A percentile compares a stretch with the other conserved stretches of the same genome.
Conservation (phyloP, 495 filamentous ascomycete genomes). For the Sphaerosporella brunnea region DNA sequence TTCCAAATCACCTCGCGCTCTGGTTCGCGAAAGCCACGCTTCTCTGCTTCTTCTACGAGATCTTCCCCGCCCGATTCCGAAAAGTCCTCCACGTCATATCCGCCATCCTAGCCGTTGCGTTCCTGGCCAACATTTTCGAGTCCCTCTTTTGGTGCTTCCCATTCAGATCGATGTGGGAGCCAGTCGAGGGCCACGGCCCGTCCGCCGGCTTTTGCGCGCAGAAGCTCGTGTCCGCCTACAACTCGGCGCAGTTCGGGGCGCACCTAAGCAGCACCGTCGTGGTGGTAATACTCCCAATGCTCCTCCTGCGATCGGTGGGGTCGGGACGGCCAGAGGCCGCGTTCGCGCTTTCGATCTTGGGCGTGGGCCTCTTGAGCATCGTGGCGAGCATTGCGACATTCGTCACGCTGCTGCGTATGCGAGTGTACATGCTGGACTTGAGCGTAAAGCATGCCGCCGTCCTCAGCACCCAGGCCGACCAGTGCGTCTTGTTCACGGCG, state of each 20-base stretch:
- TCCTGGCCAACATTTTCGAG: background rate
- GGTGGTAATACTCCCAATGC: background rate
- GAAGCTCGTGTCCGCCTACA: background rate
- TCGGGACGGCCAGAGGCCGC: background rate
- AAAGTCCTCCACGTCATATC: background rate
- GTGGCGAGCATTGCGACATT: background rate
- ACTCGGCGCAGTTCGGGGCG: background rate
- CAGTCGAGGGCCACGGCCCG: background rate
- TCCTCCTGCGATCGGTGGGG: background rate
- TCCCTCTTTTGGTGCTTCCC: background rate
- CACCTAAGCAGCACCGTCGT: background rate
- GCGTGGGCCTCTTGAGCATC: background rate
- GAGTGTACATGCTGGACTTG: background rate
- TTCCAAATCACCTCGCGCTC: background rate
- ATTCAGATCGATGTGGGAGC: background rate
- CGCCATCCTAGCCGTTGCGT: background rate
- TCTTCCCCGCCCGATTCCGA: background rate
- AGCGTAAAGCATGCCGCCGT: background rate
- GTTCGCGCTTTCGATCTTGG: background rate
- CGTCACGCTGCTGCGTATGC: background rate
- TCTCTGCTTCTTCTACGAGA: constrained; percentile 1
- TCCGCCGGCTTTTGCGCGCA: background rate
- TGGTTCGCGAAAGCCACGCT: background rate
- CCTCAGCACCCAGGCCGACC: background rate
- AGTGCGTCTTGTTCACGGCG: background rate